Conservation (phyloP, 106 monocot species). For the Alisma plantagoaquatica region DNA sequence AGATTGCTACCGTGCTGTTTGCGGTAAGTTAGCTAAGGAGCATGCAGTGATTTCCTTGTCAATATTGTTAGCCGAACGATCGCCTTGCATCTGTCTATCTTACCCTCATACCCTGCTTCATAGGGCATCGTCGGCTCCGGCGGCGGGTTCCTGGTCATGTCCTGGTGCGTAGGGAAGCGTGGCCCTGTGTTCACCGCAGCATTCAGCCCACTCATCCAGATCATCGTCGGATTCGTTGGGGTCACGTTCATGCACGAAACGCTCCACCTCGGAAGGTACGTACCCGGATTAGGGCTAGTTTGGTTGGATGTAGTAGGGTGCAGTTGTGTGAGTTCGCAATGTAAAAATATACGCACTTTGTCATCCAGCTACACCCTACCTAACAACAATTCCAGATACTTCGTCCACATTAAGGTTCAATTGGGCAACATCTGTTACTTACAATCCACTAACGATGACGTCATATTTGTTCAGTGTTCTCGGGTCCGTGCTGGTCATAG, state of each 20-base stretch:
- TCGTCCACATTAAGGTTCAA: too few species aligned
- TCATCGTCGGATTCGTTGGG: constrained; percentile 47
- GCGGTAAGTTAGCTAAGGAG: constrained; percentile 47
- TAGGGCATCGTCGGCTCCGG: constrained; percentile 68
- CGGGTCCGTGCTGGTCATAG: constrained; percentile 55
- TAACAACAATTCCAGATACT: too few species aligned
- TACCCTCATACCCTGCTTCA: neutral
- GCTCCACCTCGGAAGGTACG: constrained; percentile 68
- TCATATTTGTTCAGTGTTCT: constrained; percentile 36
- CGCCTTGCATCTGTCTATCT: neutral
- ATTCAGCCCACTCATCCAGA: constrained; percentile 58
- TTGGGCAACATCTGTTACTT: too few species aligned
- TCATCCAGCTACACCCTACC: neutral
- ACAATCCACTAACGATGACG: neutral
- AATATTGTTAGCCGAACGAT: neutral
- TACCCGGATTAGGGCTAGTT: too few species aligned
- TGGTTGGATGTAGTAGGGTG: too few species aligned
- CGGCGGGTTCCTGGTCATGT: constrained; percentile 36
- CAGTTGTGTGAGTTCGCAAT: too few species aligned
- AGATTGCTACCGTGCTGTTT: constrained; percentile 36
- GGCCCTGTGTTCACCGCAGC: constrained; percentile 82
- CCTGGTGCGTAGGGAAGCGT: constrained; percentile 63
- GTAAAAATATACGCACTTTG: too few species aligned
- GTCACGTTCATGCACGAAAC: constrained; percentile 39
- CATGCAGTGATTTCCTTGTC: too few species aligned